Base-by-base conservation (phyloP, 2,329 filamentous ascomycete genomes). In the Ceratocystis papillata region DNA sequence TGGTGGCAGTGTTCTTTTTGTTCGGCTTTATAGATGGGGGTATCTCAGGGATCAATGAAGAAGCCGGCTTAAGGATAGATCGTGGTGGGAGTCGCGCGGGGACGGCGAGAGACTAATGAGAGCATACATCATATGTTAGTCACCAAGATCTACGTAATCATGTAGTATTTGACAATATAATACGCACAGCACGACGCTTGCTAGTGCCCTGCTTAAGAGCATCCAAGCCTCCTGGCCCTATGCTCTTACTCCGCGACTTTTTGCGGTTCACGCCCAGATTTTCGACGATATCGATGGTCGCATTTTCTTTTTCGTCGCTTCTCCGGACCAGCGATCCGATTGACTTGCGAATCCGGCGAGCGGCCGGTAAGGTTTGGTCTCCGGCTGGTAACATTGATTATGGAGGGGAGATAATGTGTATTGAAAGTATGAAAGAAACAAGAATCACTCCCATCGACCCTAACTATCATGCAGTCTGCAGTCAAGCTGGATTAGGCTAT, bases 231-330 rank as follows among this genome's bases (percentile, higher is more conserved):
- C 93, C 94, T 17, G 94, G 93, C 1, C 94, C 94, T 70, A 99
- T 87, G 77, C 93, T 97, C 79, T 96, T 97, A 77, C 93, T 96
- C 70, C 94, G 86, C 67, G 87, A 89, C 77, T 91, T 93, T 77
- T 81, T 82, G 69, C 81, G 79, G 72, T 75, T 80, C 67, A 78
- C 79, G 37, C 78, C 79, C 70, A 80, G 73, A 67, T 78, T 76
- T 69, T 81, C 80, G 68, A 79, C 81, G 66, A 88, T 75, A 70
- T 90, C 86, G 55, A 86, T 77, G 2, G 87, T 89, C 72, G 83
- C 81, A 79, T 95, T 95, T 73, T 95, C 90, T 75, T 90, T 91
- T 72, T 90, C 68, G 44, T 28, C 76, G 46, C 77, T 75, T 74
- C 78, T 83, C 71, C 72, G 79, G 71, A 72, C 77, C 75, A 76